A percentile compares a stretch with the other conserved stretches of the same genome.
Conservation (phyloP, 495 filamentous ascomycete species). For the Neurospora pannonica region DNA sequence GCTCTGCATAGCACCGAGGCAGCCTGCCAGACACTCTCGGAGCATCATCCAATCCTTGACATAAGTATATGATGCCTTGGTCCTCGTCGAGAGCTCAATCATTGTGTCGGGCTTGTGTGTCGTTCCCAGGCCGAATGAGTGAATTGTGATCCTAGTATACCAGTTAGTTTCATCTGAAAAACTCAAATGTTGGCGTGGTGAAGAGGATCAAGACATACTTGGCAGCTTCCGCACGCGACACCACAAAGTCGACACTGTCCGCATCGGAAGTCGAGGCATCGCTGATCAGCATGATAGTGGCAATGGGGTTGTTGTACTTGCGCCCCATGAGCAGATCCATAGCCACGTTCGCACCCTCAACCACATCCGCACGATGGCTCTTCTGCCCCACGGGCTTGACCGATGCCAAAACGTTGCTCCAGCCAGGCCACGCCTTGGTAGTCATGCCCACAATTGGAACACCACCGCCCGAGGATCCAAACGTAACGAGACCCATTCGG, state of each 20-base stretch:
- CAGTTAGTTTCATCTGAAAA: constrained; percentile 4
- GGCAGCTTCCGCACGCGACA: constrained; percentile 93
- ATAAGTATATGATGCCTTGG: constrained; percentile 95
- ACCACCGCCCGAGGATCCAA: constrained; percentile 88
- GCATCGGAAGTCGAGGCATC: constrained; percentile 96
- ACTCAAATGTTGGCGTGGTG: background rate
- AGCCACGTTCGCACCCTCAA: constrained; percentile 95
- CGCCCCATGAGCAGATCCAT: constrained; percentile 99
- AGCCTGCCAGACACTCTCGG: constrained; percentile 91
- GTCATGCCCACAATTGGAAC: constrained; percentile 98
- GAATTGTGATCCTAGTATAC: constrained; percentile 68
- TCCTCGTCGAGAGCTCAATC: constrained; percentile 92
- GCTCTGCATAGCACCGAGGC: constrained; percentile 86
- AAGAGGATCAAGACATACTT: constrained; percentile 51
- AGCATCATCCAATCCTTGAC: constrained; percentile 99
- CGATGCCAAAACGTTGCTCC: constrained; percentile 77
- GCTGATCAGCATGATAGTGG: constrained; percentile 94
- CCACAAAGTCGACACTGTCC: constrained; percentile 96
- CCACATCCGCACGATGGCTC: constrained; percentile 91
- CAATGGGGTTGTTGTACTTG: constrained; percentile 91
- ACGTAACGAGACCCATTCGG: constrained; percentile 95
- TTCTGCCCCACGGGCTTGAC: constrained; percentile 94
- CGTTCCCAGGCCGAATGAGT: constrained; percentile 91
- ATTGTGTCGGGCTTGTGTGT: constrained; percentile 98
- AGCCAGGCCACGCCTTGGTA: constrained; percentile 85